Conservation (phyloP, 345 rosid genomes). For the Anastatica hierochuntica region DNA sequence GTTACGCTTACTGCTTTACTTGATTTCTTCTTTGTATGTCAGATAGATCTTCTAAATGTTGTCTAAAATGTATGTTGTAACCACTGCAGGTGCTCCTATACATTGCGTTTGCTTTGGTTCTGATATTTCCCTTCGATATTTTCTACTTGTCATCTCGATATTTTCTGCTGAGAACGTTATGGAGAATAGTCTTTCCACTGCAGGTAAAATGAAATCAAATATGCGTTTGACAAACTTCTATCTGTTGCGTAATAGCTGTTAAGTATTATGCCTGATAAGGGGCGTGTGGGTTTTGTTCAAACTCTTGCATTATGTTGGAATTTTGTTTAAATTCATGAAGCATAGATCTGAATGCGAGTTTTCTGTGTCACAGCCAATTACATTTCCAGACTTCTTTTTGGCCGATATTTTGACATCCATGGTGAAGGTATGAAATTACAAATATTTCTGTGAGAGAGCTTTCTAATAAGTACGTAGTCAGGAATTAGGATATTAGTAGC, state of each 20-base stretch:
- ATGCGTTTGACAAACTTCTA: neutral
- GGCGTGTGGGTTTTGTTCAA: neutral
- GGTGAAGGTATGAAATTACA: conserved; percentile 65
- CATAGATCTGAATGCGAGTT: conserved; percentile 9
- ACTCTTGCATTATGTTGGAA: neutral
- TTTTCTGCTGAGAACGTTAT: conserved; percentile 77
- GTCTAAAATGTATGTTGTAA: conserved; percentile 8
- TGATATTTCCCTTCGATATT: conserved; percentile 90
- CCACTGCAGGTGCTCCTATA: conserved; percentile 72
- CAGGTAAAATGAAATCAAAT: conserved; percentile 48
- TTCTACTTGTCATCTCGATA: conserved; percentile 80
- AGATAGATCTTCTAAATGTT: too few species aligned
- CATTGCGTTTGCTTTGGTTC: conserved; percentile 58
- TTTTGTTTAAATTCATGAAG: neutral
- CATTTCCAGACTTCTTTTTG: conserved; percentile 93
- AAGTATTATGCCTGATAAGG: neutral
- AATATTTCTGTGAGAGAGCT: neutral
- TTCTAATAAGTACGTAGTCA: neutral
- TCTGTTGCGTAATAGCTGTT: neutral
- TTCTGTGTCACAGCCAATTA: conserved; percentile 55
- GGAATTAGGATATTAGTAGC: neutral
- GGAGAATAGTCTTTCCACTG: conserved; percentile 82
- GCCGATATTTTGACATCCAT: conserved; percentile 93
- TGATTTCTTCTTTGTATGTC: conserved; percentile 2
- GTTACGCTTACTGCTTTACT: neutral